Evolutionary conservation across 106 monocot genomes (phyloP), one percentile per base, ranked within the genome.

Genomic region (Posidonia australis): DNA sequence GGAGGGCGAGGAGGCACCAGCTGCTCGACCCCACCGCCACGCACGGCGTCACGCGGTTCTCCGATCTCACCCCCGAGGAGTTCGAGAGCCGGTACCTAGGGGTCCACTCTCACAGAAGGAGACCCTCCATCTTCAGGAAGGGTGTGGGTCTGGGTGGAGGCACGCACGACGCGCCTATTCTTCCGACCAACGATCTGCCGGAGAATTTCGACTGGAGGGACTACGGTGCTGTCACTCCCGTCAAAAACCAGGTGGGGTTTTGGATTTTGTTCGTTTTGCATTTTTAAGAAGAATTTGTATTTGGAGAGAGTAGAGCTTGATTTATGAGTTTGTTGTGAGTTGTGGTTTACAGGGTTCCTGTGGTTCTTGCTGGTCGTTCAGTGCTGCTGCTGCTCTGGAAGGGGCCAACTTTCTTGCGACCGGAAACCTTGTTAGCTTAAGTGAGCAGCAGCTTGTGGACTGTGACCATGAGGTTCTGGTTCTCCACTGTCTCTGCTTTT

Each of bases 281-380:
- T n/a, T n/a, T n/a, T n/a, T n/a, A n/a, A n/a, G n/a, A n/a, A n/a
- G n/a, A n/a, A n/a, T n/a, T n/a, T n/a, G n/a, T n/a, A n/a, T n/a
- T n/a, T n/a, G n/a, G n/a, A n/a, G n/a, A n/a, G n/a, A n/a, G n/a
- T n/a, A n/a, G n/a, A n/a, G n/a, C n/a, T n/a, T n/a, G n/a, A n/a
- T 32, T 60, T 60, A 31, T 23, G 5, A 16, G 25, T 16, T 1
- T 32, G 14, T 1, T 32, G 6, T 18, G 14, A 14, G 31, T 27
- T 24, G 14, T 45, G 13, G 2, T 28, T 65, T 13, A 16, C 65
- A 93, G 93, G 93, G 93, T 36, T 73, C 81, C 0, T 93, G 93
- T 60, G 93, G 93, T 18, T 93, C 93, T 13, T 93, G 93, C 80
- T 93, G 93, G 93, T 93, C 93, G 21, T 93, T 93, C 64, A 93